phyloP scores from a whole-genome alignment of 1,284 basidiomycete species.

The Hymenochaete sp. region DNA sequence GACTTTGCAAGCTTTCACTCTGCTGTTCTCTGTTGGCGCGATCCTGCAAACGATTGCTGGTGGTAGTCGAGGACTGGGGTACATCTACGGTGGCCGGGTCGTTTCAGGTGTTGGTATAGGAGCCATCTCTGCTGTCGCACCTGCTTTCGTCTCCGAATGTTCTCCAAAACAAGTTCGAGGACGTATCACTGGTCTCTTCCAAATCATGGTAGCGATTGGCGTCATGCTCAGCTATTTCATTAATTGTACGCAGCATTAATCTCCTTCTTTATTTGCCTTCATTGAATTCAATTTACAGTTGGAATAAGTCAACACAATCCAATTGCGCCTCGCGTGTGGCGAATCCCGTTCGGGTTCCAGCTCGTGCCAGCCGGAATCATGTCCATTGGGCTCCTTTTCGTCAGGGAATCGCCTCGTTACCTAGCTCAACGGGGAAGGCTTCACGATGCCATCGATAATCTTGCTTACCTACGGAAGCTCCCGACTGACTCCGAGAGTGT shows the following conservation, averaged over 20 bases:
- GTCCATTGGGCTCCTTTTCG: slow-evolving; percentile 61
- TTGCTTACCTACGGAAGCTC: slow-evolving; percentile 51
- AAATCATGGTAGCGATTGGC: slow-evolving; percentile 71
- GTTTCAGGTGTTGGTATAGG: slow-evolving; percentile 63
- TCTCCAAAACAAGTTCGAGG: slow-evolving; percentile 68
- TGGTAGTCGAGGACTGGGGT: slow-evolving; percentile 43
- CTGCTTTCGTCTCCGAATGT: slow-evolving; percentile 73
- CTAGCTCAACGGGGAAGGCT: slow-evolving; percentile 29
- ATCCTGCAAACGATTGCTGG: slow-evolving; percentile 56
- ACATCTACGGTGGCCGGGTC: slow-evolving; percentile 72
- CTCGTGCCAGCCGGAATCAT: slow-evolving; percentile 74
- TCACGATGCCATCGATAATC: slow-evolving; percentile 29
- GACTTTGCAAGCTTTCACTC: slow-evolving; percentile 48
- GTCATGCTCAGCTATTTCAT: slow-evolving; percentile 76
- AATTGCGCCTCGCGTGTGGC: slow-evolving; percentile 48
- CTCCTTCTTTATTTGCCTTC: neutral
- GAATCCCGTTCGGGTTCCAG: slow-evolving; percentile 68
- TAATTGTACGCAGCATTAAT: slow-evolving; percentile 41
- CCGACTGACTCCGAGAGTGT: slow-evolving; percentile 39
- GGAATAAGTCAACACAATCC: slow-evolving; percentile 51
- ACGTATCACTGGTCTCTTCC: slow-evolving; percentile 68
- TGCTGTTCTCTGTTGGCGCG: slow-evolving; percentile 63
- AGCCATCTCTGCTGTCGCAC: slow-evolving; percentile 58
- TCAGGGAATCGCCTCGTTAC: slow-evolving; percentile 41
- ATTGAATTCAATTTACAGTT: slow-evolving; percentile 30